phyloP scores from a whole-genome alignment of 768 basidiomycete species.

The Tylopilus plumbeoviolaceoides region DNA sequence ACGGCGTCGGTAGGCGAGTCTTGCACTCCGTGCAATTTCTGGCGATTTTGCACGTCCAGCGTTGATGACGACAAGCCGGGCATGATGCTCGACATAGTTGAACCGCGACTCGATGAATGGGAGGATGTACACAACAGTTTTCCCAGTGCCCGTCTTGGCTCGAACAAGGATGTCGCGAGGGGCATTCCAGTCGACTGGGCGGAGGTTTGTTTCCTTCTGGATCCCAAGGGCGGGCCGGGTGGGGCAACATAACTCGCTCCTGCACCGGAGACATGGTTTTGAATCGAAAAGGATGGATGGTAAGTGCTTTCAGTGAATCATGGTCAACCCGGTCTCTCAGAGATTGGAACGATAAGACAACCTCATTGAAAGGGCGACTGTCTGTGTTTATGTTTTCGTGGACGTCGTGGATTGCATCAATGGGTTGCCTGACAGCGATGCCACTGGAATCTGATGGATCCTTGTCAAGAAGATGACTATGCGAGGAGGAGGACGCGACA shows the following conservation, averaged over 20 bases:
- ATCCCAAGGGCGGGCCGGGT: slow-evolving; percentile 53
- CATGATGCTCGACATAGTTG: slow-evolving; percentile 47
- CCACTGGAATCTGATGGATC: background rate
- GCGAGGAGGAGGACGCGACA: slow-evolving; percentile 1
- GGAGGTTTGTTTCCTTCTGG: slow-evolving; percentile 20
- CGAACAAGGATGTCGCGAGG: slow-evolving; percentile 78
- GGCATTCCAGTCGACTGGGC: slow-evolving; percentile 2
- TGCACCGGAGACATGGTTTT: slow-evolving; percentile 80
- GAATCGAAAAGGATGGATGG: slow-evolving; percentile 59
- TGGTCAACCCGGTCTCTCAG: slow-evolving; percentile 38
- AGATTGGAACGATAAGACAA: slow-evolving; percentile 27
- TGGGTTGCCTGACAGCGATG: background rate
- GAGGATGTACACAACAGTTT: slow-evolving; percentile 84
- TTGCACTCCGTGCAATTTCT: slow-evolving; percentile 29
- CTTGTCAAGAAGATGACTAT: background rate
- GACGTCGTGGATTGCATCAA: background rate
- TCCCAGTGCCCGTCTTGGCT: slow-evolving; percentile 87
- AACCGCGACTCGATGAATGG: slow-evolving; percentile 80
- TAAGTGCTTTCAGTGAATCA: slow-evolving; percentile 56
- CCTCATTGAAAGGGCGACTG: background rate
- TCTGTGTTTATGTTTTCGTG: background rate
- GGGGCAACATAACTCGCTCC: slow-evolving; percentile 73
- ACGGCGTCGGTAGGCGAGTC: slow-evolving; percentile 37
- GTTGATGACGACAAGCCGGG: slow-evolving; percentile 38
- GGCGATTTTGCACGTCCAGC: slow-evolving; percentile 34